These are phyloP conservation scores for Ilyonectria sp. DNA, from an alignment of 2,329 filamentous ascomycete species.

Conservation along the genomic window DNA sequence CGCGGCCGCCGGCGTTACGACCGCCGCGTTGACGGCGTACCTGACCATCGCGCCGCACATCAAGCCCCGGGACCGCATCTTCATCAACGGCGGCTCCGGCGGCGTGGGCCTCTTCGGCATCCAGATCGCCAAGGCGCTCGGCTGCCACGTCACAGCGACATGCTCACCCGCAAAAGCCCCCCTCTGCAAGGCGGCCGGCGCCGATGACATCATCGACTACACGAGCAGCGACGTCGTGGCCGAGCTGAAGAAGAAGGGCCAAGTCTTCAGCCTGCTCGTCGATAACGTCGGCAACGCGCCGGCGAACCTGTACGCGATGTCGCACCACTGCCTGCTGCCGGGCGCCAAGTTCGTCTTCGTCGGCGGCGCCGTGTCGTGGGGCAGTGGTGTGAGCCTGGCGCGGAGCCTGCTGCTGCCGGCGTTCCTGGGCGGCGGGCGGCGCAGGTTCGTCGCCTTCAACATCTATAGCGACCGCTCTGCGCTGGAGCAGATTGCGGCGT, in stretches of 20 bases:
- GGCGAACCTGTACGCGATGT: conserved; percentile 66
- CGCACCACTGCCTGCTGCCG: conserved; percentile 64
- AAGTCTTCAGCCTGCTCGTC: conserved; percentile 66
- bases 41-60: conserved; percentile 64
- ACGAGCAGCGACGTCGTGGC: conserved; percentile 63
- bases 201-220: conserved; percentile 77
- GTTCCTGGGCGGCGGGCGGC: conserved; percentile 58
- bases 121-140: conserved; percentile 75
- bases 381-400: conserved; percentile 43
- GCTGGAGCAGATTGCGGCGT: conserved; percentile 65
- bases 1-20: conserved; percentile 60
- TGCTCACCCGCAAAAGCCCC: conserved; percentile 73
- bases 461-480: conserved; percentile 61
- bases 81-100: conserved; percentile 77
- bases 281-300: conserved; percentile 71
- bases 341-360: conserved; percentile 67
- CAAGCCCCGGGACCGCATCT: conserved; percentile 68
- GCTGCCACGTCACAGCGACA: conserved; percentile 72
- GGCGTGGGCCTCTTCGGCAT: conserved; percentile 74
- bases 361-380: conserved; percentile 56
- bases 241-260: conserved; percentile 62
- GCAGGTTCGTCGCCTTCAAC: conserved; percentile 59
- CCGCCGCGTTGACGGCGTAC: conserved; percentile 65
- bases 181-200: conserved; percentile 71
- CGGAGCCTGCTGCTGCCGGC: conserved; percentile 49